phyloP scores from a whole-genome alignment of 1,284 basidiomycete genomes.

The Sporisorium iseilematis-ciliati region DNA sequence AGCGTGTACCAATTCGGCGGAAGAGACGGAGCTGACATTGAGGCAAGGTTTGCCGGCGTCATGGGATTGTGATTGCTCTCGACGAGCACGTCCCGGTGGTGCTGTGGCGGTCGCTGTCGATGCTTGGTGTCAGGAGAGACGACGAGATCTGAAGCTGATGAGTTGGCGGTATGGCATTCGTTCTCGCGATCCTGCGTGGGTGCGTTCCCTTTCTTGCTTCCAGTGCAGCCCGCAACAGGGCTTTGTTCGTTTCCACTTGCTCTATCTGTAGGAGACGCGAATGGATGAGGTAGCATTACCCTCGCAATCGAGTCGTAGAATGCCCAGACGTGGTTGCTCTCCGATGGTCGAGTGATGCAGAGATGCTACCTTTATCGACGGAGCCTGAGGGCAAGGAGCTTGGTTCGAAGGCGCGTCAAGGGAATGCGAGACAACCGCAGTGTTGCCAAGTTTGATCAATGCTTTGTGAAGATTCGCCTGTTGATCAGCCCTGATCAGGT shows the following conservation, averaged over 20 bases:
- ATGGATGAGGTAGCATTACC: conserved; percentile 15
- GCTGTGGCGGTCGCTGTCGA: not conserved
- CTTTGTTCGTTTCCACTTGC: not conserved
- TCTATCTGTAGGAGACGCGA: conserved; percentile 11
- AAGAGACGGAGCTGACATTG: conserved; percentile 27
- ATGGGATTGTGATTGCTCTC: conserved; percentile 25
- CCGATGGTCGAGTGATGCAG: not conserved
- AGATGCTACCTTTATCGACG: not conserved
- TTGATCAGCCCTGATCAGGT: not conserved
- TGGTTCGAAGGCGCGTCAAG: not conserved
- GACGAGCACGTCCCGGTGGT: conserved; percentile 15
- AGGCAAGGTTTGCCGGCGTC: conserved; percentile 36
- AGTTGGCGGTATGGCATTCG: not conserved
- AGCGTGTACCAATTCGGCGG: conserved; percentile 40
- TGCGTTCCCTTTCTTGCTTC: conserved; percentile 1
- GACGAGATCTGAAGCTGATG: not conserved
- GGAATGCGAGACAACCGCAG: too few relatives aligned
- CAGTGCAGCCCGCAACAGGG: not conserved
- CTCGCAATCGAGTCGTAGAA: not conserved
- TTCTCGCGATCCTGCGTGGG: conserved; percentile 10
- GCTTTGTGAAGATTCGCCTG: not conserved
- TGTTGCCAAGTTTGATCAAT: not conserved
- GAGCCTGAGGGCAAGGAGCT: not conserved
- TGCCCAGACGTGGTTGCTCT: not conserved
- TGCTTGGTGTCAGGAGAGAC: not conserved